Base-by-base conservation (phyloP, 1,284 basidiomycete genomes). In the Pascua sp. region DNA sequence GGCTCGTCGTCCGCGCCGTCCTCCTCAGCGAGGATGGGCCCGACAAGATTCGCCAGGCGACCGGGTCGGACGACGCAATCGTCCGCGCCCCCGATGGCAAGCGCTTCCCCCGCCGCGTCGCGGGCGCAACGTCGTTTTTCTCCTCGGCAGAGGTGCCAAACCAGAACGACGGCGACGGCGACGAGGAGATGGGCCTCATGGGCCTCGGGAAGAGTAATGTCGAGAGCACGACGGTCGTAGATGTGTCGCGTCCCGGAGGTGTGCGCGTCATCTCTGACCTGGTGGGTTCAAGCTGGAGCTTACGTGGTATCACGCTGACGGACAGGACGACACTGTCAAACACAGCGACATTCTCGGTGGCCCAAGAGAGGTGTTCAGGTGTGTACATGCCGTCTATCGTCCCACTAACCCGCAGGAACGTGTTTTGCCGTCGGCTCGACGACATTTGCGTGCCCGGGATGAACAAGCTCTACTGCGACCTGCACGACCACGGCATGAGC, bases 241-340 rank as follows among this genome's bases (percentile, higher is more conserved):
- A 60, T 15, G 51, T 74, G 11, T 57, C 66, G 12, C 46, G 58
- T 3, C 58, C 67, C 0, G 62, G 59, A 2, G 75, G 77, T 0
- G 69, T 91, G 12, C 84, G 90, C 9, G 82, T 96, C 53, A 87
- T 97, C 39, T 94, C 90, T 1, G 94, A 98, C 69, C 88, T 98
- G 46, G 67, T 67, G 47, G 55, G 67, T 55, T 24, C 7, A 3
- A 32, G 7, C 24, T 4, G 24, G 3, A 15, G 13, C 4, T 42
- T 8, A 11, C 17, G 4, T 7, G 12, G 18, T 15, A 17, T 8
- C 36, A 15, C 16, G 42, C 62, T 62, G 46, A 64, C 32, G 15
- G 11, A 24, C 56, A 69, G 67, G 94, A 98, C 72, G 94, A 98
- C 73, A 98, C 94, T 0, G 83, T 96, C 61, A 97, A 95, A 71